Evolutionary conservation across 2,329 filamentous ascomycete genomes (phyloP).

Genomic region (Orbilia ellipsospora): DNA sequence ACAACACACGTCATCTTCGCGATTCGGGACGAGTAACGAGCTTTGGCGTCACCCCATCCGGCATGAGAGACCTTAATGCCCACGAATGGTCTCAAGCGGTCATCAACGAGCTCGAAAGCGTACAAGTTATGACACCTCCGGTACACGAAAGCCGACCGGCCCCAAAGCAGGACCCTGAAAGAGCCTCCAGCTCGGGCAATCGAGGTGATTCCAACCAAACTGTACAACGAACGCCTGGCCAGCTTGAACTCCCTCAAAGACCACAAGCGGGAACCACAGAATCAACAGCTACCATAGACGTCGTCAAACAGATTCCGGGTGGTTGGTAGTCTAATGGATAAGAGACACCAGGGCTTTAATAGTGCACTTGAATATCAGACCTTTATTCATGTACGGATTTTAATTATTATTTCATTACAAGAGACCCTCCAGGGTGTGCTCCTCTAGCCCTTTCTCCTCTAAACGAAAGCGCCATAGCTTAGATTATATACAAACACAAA

Average conservation of each 20-base stretch:
- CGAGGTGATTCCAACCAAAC: neutral
- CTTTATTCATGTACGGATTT: neutral
- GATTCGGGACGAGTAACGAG: neutral
- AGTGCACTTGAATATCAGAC: neutral
- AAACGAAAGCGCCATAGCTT: neutral
- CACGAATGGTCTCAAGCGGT: constrained; percentile 47
- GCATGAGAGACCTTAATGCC: constrained; percentile 34
- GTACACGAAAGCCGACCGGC: neutral
- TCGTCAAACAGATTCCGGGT: constrained; percentile 44
- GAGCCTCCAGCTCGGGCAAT: neutral
- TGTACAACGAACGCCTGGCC: neutral
- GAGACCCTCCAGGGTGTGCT: too few relatives aligned
- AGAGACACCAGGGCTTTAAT: too few relatives aligned
- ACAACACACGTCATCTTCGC: neutral
- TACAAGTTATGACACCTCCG: constrained; percentile 25
- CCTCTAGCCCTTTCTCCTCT: neutral
- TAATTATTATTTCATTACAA: neutral
- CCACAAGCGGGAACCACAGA: constrained; percentile 26
- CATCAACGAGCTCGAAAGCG: constrained; percentile 31
- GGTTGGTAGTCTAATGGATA: constrained; percentile 21
- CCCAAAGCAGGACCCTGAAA: neutral
- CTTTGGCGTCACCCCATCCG: neutral
- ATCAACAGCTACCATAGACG: constrained; percentile 35
- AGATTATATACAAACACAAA: too few relatives aligned
- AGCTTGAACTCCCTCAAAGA: constrained; percentile 9